A percentile compares a stretch with the other conserved stretches of the same genome.
Evolutionary conservation across 106 monocot genomes (phyloP).

Genomic region (Phalaenopsis equestris): DNA sequence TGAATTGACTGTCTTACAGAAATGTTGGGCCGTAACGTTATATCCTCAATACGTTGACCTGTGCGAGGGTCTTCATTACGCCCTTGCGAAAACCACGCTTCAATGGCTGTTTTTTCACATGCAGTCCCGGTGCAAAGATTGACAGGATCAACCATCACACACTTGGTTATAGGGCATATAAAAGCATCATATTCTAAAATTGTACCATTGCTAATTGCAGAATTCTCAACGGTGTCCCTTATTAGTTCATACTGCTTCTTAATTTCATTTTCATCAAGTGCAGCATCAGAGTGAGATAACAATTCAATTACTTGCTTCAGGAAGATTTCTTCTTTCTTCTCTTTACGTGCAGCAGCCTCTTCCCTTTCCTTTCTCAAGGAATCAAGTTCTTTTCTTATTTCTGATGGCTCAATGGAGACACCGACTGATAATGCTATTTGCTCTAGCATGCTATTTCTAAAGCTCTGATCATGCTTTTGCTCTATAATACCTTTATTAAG

Average conservation of each 20-base stretch:
- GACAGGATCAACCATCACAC: slow-evolving; percentile 23
- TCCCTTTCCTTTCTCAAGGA: slow-evolving; percentile 16
- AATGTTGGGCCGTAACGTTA: slow-evolving; percentile 10
- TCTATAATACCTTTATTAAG: slow-evolving; percentile 15
- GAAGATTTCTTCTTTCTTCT: slow-evolving; percentile 12
- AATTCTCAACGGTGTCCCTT: not conserved
- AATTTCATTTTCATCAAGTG: slow-evolving; percentile 8
- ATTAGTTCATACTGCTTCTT: not conserved
- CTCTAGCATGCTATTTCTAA: slow-evolving; percentile 20
- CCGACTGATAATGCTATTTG: slow-evolving; percentile 20
- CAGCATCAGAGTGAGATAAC: slow-evolving; percentile 15
- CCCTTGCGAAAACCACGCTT: slow-evolving; percentile 11
- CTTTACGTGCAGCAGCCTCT: slow-evolving; percentile 18
- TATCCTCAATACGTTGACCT: slow-evolving; percentile 9
- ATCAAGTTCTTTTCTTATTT: slow-evolving; percentile 16
- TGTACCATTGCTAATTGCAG: not conserved
- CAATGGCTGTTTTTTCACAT: slow-evolving; percentile 17
- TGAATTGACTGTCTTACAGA: slow-evolving; percentile 16
- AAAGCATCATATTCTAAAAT: slow-evolving; percentile 10
- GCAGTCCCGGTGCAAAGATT: slow-evolving; percentile 20
- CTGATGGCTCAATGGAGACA: slow-evolving; percentile 16
- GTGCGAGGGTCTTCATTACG: slow-evolving; percentile 6
- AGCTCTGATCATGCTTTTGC: slow-evolving; percentile 11
- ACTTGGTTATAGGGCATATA: slow-evolving; percentile 9
- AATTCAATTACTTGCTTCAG: slow-evolving; percentile 14